Conservation (phyloP, 129 eudicot species). For the Saussurea involucrata region DNA sequence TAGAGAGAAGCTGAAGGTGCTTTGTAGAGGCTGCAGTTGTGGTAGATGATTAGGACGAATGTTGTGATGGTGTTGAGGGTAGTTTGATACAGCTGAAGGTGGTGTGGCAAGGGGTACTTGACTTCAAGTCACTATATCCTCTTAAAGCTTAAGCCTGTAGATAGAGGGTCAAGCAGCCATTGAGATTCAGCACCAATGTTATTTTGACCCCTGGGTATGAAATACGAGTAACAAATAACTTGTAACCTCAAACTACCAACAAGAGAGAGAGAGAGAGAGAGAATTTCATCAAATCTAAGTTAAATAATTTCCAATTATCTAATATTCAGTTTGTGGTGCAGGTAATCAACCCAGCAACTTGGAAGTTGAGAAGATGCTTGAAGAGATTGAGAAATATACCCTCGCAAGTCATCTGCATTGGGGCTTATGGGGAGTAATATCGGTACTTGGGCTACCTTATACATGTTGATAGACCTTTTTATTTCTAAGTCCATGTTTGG, state of each 20-base stretch:
- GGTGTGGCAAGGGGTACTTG: not conserved
- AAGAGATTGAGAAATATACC: conserved; percentile 72
- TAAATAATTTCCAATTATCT: too few species aligned
- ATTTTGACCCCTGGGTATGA: not conserved
- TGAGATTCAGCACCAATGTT: not conserved
- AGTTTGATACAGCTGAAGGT: not conserved
- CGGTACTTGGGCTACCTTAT: conserved; percentile 49
- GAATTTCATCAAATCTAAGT: not conserved
- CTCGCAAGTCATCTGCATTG: conserved; percentile 88
- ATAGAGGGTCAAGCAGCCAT: not conserved
- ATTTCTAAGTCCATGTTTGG: too few species aligned
- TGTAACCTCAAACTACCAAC: not conserved
- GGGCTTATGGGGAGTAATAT: conserved; percentile 98
- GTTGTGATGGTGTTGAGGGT: not conserved
- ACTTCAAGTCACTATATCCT: not conserved
- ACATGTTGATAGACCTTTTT: not conserved
- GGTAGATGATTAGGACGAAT: not conserved
- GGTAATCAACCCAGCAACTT: conserved; percentile 47
- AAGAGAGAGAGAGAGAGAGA: too few species aligned
- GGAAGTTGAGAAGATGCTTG: conserved; percentile 51
- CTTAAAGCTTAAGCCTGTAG: not conserved
- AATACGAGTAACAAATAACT: not conserved
- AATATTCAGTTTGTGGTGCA: conserved; percentile 32
- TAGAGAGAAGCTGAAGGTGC: not conserved
- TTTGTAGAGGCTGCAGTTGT: too few species aligned